These are phyloP conservation scores for Poa pratensis DNA, from an alignment of 176 grass and related monocot genomes.

Conservation along the genomic window DNA sequence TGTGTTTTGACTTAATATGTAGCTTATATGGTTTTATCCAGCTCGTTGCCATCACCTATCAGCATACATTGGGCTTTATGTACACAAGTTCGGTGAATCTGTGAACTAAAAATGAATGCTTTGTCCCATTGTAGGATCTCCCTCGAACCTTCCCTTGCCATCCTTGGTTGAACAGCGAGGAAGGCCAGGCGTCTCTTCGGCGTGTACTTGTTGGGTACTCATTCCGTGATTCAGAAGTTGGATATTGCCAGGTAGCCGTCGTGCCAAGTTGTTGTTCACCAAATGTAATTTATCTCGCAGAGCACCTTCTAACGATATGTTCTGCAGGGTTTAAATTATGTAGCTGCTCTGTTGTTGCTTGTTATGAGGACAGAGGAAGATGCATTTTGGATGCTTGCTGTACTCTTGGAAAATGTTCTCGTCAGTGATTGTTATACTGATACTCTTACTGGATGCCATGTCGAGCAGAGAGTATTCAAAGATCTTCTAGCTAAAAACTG, in stretches of 20 bases:
- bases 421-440: slow-evolving; percentile 96
- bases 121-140: slow-evolving; percentile 70
- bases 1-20: background rate
- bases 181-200: slow-evolving; percentile 88
- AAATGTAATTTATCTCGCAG: background rate
- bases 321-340: slow-evolving; percentile 93
- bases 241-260: slow-evolving; percentile 87
- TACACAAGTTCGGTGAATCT: background rate
- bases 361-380: slow-evolving; percentile 96
- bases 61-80: background rate
- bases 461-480: slow-evolving; percentile 97
- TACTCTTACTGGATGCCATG: slow-evolving; percentile 96
- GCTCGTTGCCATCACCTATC: background rate
- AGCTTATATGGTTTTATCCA: background rate
- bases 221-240: slow-evolving; percentile 97
- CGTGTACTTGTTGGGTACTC: slow-evolving; percentile 94
- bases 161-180: slow-evolving; percentile 84
- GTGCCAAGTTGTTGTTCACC: slow-evolving; percentile 6
- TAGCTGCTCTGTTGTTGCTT: slow-evolving; percentile 83
- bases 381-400: slow-evolving; percentile 96
- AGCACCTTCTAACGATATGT: slow-evolving; percentile 29
- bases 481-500: slow-evolving; percentile 96
- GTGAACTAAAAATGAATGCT: background rate
- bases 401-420: slow-evolving; percentile 94
- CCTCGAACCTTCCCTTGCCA: slow-evolving; percentile 93